Conservation (phyloP, 2,329 filamentous ascomycete genomes). For the Cladosporium halotolerans region DNA sequence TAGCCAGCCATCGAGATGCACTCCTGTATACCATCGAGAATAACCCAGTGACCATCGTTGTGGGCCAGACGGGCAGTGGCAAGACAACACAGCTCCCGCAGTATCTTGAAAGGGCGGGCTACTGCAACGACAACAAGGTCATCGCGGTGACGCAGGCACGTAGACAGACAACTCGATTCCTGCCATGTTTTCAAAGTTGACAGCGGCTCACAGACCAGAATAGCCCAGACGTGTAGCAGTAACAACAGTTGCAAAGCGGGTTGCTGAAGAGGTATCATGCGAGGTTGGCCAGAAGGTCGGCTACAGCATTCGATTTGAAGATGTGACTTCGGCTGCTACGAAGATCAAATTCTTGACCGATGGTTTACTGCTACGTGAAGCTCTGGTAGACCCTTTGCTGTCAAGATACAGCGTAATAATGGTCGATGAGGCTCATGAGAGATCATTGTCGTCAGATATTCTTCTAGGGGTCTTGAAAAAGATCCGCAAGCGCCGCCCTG, state of each 20-base stretch:
- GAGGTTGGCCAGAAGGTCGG: constrained; percentile 79
- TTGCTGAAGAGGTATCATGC: constrained; percentile 83
- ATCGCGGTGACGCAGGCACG: constrained; percentile 86
- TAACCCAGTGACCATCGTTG: constrained; percentile 75
- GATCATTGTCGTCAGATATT: constrained; percentile 87
- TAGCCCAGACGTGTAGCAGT: constrained; percentile 86
- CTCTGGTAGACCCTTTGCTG: constrained; percentile 83
- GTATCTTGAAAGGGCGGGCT: constrained; percentile 80
- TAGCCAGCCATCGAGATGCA: constrained; percentile 71
- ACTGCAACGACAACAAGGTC: constrained; percentile 75
- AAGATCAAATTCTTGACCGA: constrained; percentile 94
- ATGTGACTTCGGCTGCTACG: constrained; percentile 78
- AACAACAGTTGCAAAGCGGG: constrained; percentile 79
- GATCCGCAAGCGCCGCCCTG: constrained; percentile 70
- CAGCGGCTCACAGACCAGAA: constrained; percentile 26
- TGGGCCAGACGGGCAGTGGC: constrained; percentile 89
- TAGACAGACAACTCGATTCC: constrained; percentile 22
- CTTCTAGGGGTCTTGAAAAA: constrained; percentile 87
- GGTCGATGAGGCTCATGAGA: constrained; percentile 95
- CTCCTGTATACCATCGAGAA: constrained; percentile 84
- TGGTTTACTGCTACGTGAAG: constrained; percentile 83
- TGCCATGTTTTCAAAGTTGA: constrained; percentile 18
- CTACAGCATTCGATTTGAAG: constrained; percentile 88
- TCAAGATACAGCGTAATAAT: constrained; percentile 93
- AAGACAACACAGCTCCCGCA: constrained; percentile 96